A percentile compares a stretch with the other conserved stretches of the same genome.
Evolutionary conservation across 495 filamentous ascomycete genomes (phyloP).

Genomic region (Penicillium daleae): DNA sequence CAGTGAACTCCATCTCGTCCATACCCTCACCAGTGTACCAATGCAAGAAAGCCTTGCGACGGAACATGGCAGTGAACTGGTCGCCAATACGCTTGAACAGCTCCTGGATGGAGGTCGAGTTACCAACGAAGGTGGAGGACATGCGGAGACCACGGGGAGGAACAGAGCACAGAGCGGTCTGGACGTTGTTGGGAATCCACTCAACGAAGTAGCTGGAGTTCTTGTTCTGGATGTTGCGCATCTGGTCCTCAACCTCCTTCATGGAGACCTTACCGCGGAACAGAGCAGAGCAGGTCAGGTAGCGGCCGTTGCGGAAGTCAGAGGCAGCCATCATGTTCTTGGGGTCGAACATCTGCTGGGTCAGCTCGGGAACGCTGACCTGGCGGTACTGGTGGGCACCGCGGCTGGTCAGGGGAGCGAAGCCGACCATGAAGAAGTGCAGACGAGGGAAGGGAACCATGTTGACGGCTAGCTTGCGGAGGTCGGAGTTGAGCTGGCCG

Average conservation of each 20-base stretch:
- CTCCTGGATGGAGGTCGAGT: constrained; percentile 99
- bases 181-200: constrained; percentile 99
- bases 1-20: constrained; percentile 99
- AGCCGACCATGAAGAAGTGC: constrained; percentile 99
- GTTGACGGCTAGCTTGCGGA: constrained; percentile 99
- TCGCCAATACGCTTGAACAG: constrained; percentile 99
- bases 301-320: constrained; percentile 99
- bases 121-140: constrained; percentile 98
- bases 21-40: constrained; percentile 99
- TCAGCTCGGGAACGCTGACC: constrained; percentile 96
- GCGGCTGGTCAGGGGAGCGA: constrained; percentile 97
- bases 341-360: constrained; percentile 99
- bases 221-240: constrained; percentile 99
- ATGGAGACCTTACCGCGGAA: constrained; percentile 99
- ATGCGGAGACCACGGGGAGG: constrained; percentile 98
- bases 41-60: constrained; percentile 99
- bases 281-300: constrained; percentile 99
- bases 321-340: constrained; percentile 99
- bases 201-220: constrained; percentile 99
- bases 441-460: constrained; percentile 99
- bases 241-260: constrained; percentile 99
- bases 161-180: constrained; percentile 99
- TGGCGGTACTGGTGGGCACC: constrained; percentile 95
- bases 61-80: constrained; percentile 99
- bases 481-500: constrained; percentile 99